Conservation (phyloP, 2,329 filamentous ascomycete genomes). For the Sarocladiaceae sp. region DNA sequence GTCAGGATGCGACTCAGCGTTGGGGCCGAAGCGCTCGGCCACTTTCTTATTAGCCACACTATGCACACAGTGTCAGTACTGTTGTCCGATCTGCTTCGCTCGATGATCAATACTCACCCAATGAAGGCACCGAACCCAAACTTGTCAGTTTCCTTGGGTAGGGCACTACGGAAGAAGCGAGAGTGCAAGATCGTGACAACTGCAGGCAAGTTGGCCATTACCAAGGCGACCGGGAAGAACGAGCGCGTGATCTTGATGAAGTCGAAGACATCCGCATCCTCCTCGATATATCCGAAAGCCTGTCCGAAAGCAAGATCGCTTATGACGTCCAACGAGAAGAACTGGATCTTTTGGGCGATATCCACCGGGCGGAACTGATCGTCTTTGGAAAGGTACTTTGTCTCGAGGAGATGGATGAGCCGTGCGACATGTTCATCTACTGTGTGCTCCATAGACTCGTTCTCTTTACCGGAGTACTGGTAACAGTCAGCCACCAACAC, state of each 20-base stretch:
- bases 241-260: slow-evolving; percentile 41
- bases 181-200: slow-evolving; percentile 38
- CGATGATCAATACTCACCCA: slow-evolving; percentile 16
- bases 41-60: slow-evolving; percentile 13
- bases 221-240: slow-evolving; percentile 38
- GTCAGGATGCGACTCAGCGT: slow-evolving; percentile 22
- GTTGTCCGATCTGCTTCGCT: too few relatives aligned
- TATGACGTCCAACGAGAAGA: slow-evolving; percentile 53
- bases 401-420: slow-evolving; percentile 42
- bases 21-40: slow-evolving; percentile 19
- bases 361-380: slow-evolving; percentile 39
- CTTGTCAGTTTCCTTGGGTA: slow-evolving; percentile 35
- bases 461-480: slow-evolving; percentile 50
- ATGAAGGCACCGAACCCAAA: slow-evolving; percentile 35
- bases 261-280: slow-evolving; percentile 42
- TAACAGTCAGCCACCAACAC: background rate
- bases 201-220: slow-evolving; percentile 37
- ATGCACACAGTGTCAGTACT: background rate
- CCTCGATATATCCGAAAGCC: slow-evolving; percentile 43
- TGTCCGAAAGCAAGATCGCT: slow-evolving; percentile 48
- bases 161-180: slow-evolving; percentile 32
- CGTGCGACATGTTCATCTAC: slow-evolving; percentile 43
- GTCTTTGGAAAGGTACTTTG: slow-evolving; percentile 36
- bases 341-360: slow-evolving; percentile 47
- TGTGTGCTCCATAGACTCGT: slow-evolving; percentile 41